Base-by-base conservation (phyloP, 129 eudicot genomes). In the Pulicaria dysenterica region DNA sequence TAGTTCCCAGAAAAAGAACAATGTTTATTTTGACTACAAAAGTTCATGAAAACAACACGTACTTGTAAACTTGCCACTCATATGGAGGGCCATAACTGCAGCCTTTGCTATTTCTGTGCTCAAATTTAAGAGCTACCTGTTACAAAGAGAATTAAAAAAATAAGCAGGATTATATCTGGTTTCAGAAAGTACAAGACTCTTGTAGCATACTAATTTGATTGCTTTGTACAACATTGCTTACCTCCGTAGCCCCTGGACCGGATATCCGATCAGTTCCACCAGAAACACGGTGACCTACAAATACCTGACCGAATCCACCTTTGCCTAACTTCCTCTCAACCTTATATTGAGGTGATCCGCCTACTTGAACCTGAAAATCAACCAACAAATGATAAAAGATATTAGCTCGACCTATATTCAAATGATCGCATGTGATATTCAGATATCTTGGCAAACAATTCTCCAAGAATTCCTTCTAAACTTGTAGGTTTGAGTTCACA, bases 21-120 rank as follows among this genome's bases (percentile, higher is more conserved):
- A n/a, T 12, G 13, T 56, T 13, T 40, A 38, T 6, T 5, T 24
- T 47, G 54, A 19, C 51, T 61, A 13, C n/a, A 11, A 39, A 68
- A 73, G 5, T 13, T 13, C 34, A 2, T 24, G 31, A 24, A 24
- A 24, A 24, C 31, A 24, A 44, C 55, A 44, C 88, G 15, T 90
- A 90, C 96, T 90, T 90, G 89, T 90, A 90, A 59, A 90, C 96
- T 81, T 90, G 96, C 96, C 96, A 90, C 85, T 90, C 96, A 6
- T 90, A 76, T 36, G 96, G 96, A 70, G 96, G 96, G 65, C 96
- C 96, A 77, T 90, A 90, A 72, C 76, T 90, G 77, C 96, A 90
- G 15, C 96, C 96, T 81, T 90, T 90, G 85, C 94, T 90, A 49
- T 85, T 90, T 81, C 70, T 85, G 65, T 90, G 96, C 88, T 90